Base-by-base conservation (phyloP, 129 eudicot genomes). In the Flaveria ramosissima region DNA sequence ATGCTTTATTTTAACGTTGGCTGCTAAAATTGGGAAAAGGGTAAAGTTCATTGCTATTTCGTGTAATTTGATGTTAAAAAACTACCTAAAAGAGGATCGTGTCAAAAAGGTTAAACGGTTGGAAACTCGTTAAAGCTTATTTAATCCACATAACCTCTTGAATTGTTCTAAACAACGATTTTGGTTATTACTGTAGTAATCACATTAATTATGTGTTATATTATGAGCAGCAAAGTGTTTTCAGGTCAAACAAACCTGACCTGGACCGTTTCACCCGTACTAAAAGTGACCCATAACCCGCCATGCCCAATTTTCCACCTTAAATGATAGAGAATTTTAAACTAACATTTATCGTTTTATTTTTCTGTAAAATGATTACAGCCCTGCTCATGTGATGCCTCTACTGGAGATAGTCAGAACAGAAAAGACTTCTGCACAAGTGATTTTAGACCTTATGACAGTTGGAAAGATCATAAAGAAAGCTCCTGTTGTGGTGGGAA, bases 321-420 rank as follows among this genome's bases (percentile, higher is more conserved):
- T 23, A 13, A 74, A 23, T 17, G 47, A 41, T 39, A 17, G 27
- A 46, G 17, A 60, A 3, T 50, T 56, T 13, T 21, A 39, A 61
- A 73, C 80, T 84, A 62, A 84, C 24, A 6, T 7, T 61, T 61
- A 30, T 61, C 7, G 0, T 46, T 59, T 39, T 20, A 50, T 68
- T 64, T 14, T 73, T 19, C 50, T 80, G 63, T 23, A 27, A 60
- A 72, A 62, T 39, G 68, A 72, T 42, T 56, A 76, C 93, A 94
- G 99, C 47, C 99, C 99, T 56, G 99, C 97, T 16, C 99, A 94
- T 67, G 80, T 94, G 77, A 94, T 94, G 99, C 99, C 97, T 30
- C 89, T 94, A 52, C 77, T 94, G 92, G 99, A 94, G 83, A 91
- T 94, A 43, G 89, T 94, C 3, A 87, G 92, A 65, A 91, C 99